Base-by-base conservation (phyloP, 495 filamentous ascomycete genomes). In the Bombardia bombarda region DNA sequence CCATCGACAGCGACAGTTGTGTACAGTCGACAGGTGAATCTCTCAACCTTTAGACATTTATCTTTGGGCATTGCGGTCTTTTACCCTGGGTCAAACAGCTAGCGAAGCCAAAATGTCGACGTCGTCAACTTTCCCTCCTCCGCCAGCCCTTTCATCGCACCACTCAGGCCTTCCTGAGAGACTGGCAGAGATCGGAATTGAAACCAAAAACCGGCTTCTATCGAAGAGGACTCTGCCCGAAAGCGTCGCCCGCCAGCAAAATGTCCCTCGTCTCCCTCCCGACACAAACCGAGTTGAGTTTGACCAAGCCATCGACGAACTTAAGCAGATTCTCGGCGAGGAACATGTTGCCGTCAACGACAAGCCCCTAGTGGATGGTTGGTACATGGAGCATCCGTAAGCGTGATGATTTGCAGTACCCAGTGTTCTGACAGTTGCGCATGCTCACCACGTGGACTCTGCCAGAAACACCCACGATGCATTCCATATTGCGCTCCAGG, bases 311-410 rank as follows among this genome's bases (percentile, higher is more conserved):
- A 58, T 72, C 16, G 51, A 45, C 6, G 63, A 61, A 13, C 45
- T 73, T 20, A 42, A 31, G 14, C 43, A 46, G 9, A 43, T 46
- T 8, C 44, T 73, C 9, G 65, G 65, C 8, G 32, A 42, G 3
- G 58, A 53, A 16, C 61, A 66, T 40, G 67, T 71, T 4, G 65
- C 60, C 18, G 40, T 71, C 35, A 70, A 67, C 43, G 63, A 73
- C 43, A 56, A 63, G 33, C 55, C 52, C 2, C 50, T 65, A 4
- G 55, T 55, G 14, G 67, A 70, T 49, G 68, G 68, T 20, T 71
- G 68, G 69, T 70, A 71, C 34, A 56, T 71, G 31, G 66, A 73
- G 40, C 66, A 69, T 32, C 68, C 68, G 38, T 40, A 40, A 7
- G 38, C n/a, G n/a, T 38, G 17, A n/a, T 2, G 3, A 6, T 6